Percentiles rank a stretch among this genome's conserved stretches.
phyloP scores from a whole-genome alignment of 371 early-diverging fungal species.

The Massospora cicadina region DNA sequence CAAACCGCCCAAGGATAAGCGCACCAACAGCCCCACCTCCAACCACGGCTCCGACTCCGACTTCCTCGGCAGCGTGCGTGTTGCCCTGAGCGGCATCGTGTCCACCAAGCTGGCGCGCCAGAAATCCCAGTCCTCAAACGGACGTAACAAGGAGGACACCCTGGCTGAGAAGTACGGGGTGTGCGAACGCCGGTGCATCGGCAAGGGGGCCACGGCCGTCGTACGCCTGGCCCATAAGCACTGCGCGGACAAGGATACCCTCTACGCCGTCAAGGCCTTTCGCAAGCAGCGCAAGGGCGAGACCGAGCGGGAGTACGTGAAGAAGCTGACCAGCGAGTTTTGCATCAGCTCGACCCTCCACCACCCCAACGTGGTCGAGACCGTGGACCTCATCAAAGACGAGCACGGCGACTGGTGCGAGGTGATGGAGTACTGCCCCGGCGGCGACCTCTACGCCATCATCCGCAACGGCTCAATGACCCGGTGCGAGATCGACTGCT shows the following conservation, averaged over 20 bases:
- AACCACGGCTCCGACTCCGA: conserved; percentile 7
- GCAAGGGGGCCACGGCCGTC: conserved; percentile 80
- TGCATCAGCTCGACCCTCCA: conserved; percentile 75
- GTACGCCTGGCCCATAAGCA: conserved; percentile 65
- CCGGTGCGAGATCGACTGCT: conserved; percentile 56
- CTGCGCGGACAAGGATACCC: conserved; percentile 28
- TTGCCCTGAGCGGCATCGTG: conserved; percentile 1
- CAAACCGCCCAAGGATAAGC: conserved; percentile 16
- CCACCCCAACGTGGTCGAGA: conserved; percentile 76
- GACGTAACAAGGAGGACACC: neutral
- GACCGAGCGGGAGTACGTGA: conserved; percentile 75
- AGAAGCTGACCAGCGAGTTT: conserved; percentile 73
- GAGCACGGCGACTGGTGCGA: conserved; percentile 72
- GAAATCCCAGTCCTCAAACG: neutral
- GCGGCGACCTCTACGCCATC: conserved; percentile 60
- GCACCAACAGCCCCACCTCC: conserved; percentile 1
- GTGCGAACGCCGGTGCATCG: conserved; percentile 59
- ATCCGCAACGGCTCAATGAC: conserved; percentile 56
- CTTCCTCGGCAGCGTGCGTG: neutral
- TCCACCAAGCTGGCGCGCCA: conserved; percentile 14
- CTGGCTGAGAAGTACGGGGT: conserved; percentile 46
- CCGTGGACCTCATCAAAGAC: conserved; percentile 80
- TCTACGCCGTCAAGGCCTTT: conserved; percentile 83
- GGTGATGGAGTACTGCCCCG: conserved; percentile 75
- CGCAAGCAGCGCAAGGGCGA: conserved; percentile 68